Percentiles rank a stretch among this genome's conserved stretches.
Conservation (phyloP, 441 rosid genomes). For the Brassica hybrid region DNA sequence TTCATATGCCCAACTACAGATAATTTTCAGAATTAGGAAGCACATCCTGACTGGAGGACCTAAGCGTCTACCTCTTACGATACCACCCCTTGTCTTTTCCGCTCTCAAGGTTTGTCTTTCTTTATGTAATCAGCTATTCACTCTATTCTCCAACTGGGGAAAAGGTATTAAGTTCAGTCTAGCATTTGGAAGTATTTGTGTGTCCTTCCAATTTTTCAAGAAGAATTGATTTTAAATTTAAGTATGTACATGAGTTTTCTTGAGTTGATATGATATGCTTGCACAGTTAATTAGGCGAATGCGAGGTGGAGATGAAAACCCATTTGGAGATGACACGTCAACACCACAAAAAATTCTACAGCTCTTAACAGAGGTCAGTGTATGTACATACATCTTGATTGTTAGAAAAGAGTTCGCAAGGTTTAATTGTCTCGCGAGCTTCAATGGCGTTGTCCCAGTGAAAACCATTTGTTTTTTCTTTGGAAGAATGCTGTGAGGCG, state of each 20-base stretch:
- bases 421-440: conserved; percentile 22
- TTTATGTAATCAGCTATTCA: conserved; percentile 25
- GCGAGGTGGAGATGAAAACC: conserved; percentile 92
- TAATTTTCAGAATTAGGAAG: conserved; percentile 63
- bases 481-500: conserved; percentile 9
- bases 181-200: conserved; percentile 9
- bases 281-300: conserved; percentile 72
- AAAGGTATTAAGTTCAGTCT: background rate
- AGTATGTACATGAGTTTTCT: background rate
- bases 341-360: conserved; percentile 85
- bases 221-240: conserved; percentile 23
- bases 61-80: conserved; percentile 80
- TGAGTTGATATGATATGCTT: conserved; percentile 19
- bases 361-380: conserved; percentile 82
- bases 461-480: conserved; percentile 12
- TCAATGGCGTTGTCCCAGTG: conserved; percentile 18
- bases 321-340: conserved; percentile 86
- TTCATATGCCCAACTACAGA: conserved; percentile 37
- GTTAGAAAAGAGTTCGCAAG: conserved; percentile 13
- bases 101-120: conserved; percentile 77
- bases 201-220: background rate
- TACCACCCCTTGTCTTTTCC: conserved; percentile 89
- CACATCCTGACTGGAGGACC: conserved; percentile 88
- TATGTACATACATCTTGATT: conserved; percentile 25
- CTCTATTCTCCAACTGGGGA: conserved; percentile 19